These are phyloP conservation scores for Zalaria obscura DNA, from an alignment of 2,329 filamentous ascomycete species.

Conservation along the genomic window DNA sequence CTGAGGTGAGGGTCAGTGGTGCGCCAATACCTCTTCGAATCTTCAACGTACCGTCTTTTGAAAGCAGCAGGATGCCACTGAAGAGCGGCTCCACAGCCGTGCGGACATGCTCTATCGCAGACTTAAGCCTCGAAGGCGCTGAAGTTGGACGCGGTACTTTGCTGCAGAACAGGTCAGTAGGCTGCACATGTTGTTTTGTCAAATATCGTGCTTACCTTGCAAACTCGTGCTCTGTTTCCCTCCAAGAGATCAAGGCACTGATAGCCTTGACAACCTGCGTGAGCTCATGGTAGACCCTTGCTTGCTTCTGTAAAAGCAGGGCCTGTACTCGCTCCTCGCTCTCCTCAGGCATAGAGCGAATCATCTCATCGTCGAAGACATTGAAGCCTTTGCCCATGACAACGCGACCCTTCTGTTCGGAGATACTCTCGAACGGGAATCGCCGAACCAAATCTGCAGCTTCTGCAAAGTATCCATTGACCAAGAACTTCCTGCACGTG, in stretches of 20 bases:
- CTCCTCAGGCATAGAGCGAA: slow-evolving; percentile 5
- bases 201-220: slow-evolving; percentile 9
- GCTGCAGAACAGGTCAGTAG: slow-evolving; percentile 1
- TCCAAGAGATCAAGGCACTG: slow-evolving; percentile 27
- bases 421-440: slow-evolving; percentile 34
- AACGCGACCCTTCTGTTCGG: slow-evolving; percentile 24
- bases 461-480: slow-evolving; percentile 36
- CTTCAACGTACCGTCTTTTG: slow-evolving; percentile 10
- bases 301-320: slow-evolving; percentile 12
- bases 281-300: slow-evolving; percentile 27
- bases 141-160: slow-evolving; percentile 8
- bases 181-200: not conserved
- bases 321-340: slow-evolving; percentile 8
- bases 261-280: slow-evolving; percentile 28
- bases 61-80: slow-evolving; percentile 14
- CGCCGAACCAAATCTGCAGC: slow-evolving; percentile 39
- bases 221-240: slow-evolving; percentile 24
- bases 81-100: slow-evolving; percentile 23
- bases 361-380: slow-evolving; percentile 15
- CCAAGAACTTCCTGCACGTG: slow-evolving; percentile 69
- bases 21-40: not conserved
- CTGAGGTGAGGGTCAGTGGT: slow-evolving; percentile 14
- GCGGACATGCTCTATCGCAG: slow-evolving; percentile 24
- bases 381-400: slow-evolving; percentile 26
- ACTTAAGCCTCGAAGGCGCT: slow-evolving; percentile 17